A percentile compares a stretch with the other conserved stretches of the same genome.
phyloP scores from a whole-genome alignment of 2,329 filamentous ascomycete species.

The Chalara sp. region DNA sequence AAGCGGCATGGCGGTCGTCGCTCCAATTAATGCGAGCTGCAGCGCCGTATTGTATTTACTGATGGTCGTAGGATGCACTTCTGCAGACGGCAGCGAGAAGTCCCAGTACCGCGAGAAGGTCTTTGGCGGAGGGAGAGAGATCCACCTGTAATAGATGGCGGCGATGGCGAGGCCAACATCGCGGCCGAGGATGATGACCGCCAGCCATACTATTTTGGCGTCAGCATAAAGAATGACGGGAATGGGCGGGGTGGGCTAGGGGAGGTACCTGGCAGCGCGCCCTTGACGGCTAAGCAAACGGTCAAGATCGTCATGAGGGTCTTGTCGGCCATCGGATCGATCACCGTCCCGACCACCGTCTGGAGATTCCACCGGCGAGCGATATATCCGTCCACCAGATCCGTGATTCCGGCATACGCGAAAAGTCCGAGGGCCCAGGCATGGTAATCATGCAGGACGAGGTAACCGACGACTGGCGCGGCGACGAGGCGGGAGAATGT shows the following conservation, averaged over 20 bases:
- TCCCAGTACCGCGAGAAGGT: conserved; percentile 94
- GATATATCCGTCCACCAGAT: conserved; percentile 90
- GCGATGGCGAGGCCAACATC: conserved; percentile 78
- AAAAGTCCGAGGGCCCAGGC: conserved; percentile 78
- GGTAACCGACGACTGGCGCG: conserved; percentile 80
- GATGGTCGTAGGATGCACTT: conserved; percentile 76
- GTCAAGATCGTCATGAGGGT: conserved; percentile 90
- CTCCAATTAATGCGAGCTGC: conserved; percentile 79
- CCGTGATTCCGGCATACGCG: conserved; percentile 83
- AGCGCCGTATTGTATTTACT: conserved; percentile 92
- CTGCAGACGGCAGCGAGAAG: conserved; percentile 82
- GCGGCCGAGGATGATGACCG: conserved; percentile 81
- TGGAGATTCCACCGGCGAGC: conserved; percentile 80
- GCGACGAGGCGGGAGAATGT: conserved; percentile 80
- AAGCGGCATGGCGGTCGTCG: conserved; percentile 75
- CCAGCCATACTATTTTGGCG: conserved; percentile 63
- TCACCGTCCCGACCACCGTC: conserved; percentile 89
- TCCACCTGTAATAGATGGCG: conserved; percentile 93
- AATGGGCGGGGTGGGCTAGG: neutral
- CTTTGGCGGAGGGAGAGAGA: conserved; percentile 87
- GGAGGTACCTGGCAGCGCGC: conserved; percentile 65
- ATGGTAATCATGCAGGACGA: conserved; percentile 78
- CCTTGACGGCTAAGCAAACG: conserved; percentile 76
- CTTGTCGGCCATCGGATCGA: conserved; percentile 97
- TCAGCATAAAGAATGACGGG: neutral